A percentile compares a stretch with the other conserved stretches of the same genome.
These are phyloP conservation scores for Trichomonascaceae sp. DNA, from an alignment of 1,139 yeast species.

Conservation along the genomic window DNA sequence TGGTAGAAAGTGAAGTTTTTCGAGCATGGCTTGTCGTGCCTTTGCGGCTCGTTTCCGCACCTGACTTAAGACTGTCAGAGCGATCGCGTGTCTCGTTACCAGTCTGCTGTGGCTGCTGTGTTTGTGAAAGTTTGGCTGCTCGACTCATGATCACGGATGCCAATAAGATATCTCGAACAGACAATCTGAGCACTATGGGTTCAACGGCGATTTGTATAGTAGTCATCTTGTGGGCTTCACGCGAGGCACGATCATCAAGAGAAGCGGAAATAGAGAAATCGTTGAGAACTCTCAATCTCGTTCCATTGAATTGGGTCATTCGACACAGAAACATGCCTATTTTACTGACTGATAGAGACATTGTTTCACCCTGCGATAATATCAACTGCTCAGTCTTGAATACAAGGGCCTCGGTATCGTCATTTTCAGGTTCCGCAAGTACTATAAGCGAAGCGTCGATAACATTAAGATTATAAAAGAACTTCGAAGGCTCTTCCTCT, in stretches of 20 bases:
- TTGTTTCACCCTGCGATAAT: conserved; percentile 56
- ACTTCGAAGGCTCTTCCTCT: conserved; percentile 18
- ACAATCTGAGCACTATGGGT: conserved; percentile 72
- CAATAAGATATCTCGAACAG: conserved; percentile 78
- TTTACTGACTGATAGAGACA: conserved; percentile 64
- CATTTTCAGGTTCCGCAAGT: conserved; percentile 68
- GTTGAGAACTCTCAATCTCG: conserved; percentile 69
- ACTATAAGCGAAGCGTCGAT: conserved; percentile 74
- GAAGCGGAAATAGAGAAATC: conserved; percentile 80
- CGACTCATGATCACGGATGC: conserved; percentile 68
- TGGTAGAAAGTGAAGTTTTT: not conserved
- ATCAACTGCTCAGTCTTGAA: conserved; percentile 79
- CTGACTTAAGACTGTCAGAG: conserved; percentile 15
- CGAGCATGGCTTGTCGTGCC: not conserved
- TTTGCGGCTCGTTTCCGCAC: not conserved
- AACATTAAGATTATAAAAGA: conserved; percentile 59
- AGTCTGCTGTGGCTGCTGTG: conserved; percentile 12
- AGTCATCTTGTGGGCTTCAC: conserved; percentile 51
- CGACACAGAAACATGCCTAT: conserved; percentile 80
- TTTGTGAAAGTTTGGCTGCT: conserved; percentile 51
- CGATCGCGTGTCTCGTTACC: not conserved
- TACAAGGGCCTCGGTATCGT: conserved; percentile 80
- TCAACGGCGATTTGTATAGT: conserved; percentile 68
- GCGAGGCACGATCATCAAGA: conserved; percentile 64
- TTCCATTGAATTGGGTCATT: conserved; percentile 61